Evolutionary conservation across 1,284 basidiomycete species (phyloP).

Genomic region (Naganishia sp.): DNA sequence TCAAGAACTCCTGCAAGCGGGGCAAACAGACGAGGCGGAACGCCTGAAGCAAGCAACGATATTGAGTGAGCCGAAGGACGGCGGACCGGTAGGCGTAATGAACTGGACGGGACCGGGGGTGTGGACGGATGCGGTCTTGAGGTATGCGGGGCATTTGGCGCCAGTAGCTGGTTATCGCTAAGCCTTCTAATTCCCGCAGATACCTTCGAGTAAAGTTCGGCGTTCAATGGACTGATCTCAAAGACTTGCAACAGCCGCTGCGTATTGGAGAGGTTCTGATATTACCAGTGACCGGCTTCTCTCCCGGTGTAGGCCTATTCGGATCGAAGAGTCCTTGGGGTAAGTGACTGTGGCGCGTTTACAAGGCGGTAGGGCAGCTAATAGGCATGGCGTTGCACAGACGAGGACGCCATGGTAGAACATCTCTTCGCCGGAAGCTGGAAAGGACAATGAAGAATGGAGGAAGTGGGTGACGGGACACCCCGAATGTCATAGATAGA

Average conservation of each 20-base stretch:
- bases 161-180: too few relatives aligned
- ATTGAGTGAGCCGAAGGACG: constrained; percentile 40
- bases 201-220: constrained; percentile 49
- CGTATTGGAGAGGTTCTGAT: constrained; percentile 53
- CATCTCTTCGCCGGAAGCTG: constrained; percentile 49
- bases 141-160: background rate
- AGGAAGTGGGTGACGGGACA: too few relatives aligned
- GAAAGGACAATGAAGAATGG: constrained; percentile 35
- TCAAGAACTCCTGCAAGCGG: constrained; percentile 36
- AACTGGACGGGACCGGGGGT: constrained; percentile 54
- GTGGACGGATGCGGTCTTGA: constrained; percentile 39
- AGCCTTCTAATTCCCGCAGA: constrained; percentile 24
- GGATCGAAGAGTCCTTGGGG: constrained; percentile 40
- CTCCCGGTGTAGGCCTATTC: constrained; percentile 53
- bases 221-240: constrained; percentile 49
- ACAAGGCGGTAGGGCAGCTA: background rate
- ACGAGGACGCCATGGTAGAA: constrained; percentile 49
- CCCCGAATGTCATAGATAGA: too few relatives aligned
- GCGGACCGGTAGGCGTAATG: constrained; percentile 51
- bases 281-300: constrained; percentile 54
- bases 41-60: constrained; percentile 35
- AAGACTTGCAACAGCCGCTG: constrained; percentile 43
- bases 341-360: constrained; percentile 34
- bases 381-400: constrained; percentile 29
- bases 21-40: constrained; percentile 39